Base-by-base conservation (phyloP, 148 eudicot genomes). In the Pharnaceum exiguum region DNA sequence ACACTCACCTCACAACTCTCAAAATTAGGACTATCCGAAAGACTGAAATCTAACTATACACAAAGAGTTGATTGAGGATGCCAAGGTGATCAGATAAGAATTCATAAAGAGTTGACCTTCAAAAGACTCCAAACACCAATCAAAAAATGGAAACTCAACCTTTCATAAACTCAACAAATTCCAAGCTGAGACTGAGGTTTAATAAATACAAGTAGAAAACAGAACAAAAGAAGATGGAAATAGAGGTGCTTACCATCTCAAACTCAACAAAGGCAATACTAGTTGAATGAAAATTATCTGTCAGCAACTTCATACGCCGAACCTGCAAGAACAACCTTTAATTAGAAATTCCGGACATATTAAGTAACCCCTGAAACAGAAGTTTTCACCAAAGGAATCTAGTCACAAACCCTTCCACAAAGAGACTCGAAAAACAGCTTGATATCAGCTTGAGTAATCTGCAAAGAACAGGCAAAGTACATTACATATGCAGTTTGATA, bases 401-500 rank as follows among this genome's bases (percentile, higher is more conserved):
- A 59, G 35, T 51, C 45, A 71, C 85, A 38, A 55, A 86, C 96
- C 90, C 83, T 79, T 66, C 96, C 96, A 73, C 96, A 89, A 16
- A 83, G 42, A 16, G 83, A 57, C 62, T 89, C 97, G 51, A 89
- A 89, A 66, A 89, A 89, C 57, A 73, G 70, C 65, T 77, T 86
- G 61, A 89, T 83, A 62, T 89, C 95, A 30, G 80, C 73, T 68
- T 81, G 87, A 61, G 95, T 63, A 69, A 89, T 73, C 97, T 86
- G 81, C 36, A 61, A 29, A 17, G 5, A 10, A 33, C 29, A n/a
- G n/a, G n/a, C n/a, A n/a, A n/a, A n/a, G n/a, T n/a, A n/a, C n/a
- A n/a, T n/a, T n/a, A n/a, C n/a, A n/a, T n/a, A n/a, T n/a, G n/a
- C n/a, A n/a, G n/a, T n/a, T n/a, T n/a, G n/a, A n/a, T n/a, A n/a